phyloP scores from a whole-genome alignment of 2,329 filamentous ascomycete genomes.

The Niveomyces coronatus region DNA sequence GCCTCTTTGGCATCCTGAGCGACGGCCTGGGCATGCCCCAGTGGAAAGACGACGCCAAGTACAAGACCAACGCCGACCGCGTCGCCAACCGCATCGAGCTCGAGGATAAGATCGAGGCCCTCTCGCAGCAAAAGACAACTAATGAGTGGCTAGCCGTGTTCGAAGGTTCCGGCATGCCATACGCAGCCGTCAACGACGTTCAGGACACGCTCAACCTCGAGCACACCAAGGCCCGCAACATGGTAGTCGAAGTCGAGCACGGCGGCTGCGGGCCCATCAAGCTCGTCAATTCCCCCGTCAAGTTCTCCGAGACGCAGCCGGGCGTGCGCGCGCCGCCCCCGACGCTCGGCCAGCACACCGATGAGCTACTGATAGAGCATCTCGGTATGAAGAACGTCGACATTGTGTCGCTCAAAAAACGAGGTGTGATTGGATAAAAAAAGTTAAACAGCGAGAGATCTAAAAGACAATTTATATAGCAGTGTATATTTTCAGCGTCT shows the following conservation, averaged over 20 bases:
- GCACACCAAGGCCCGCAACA: slow-evolving; percentile 74
- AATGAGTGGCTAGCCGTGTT: slow-evolving; percentile 78
- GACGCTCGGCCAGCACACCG: slow-evolving; percentile 76
- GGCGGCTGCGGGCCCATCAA: slow-evolving; percentile 74
- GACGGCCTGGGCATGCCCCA: slow-evolving; percentile 46
- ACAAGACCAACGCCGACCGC: slow-evolving; percentile 49
- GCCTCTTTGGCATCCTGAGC: slow-evolving; percentile 56
- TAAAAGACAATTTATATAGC: background rate
- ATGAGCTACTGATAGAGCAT: slow-evolving; percentile 59
- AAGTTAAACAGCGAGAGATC: background rate
- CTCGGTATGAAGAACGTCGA: slow-evolving; percentile 49
- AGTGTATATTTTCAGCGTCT: no score
- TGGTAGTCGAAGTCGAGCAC: slow-evolving; percentile 86
- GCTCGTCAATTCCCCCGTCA: slow-evolving; percentile 88
- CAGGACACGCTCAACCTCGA: slow-evolving; percentile 73
- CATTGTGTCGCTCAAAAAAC: slow-evolving; percentile 51
- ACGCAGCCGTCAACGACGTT: slow-evolving; percentile 86
- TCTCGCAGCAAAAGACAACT: slow-evolving; percentile 70
- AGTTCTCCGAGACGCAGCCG: slow-evolving; percentile 77
- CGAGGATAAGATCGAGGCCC: slow-evolving; percentile 66
- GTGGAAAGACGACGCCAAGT: slow-evolving; percentile 50
- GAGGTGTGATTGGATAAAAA: slow-evolving; percentile 52
- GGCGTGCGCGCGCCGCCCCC: slow-evolving; percentile 70
- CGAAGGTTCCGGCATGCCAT: slow-evolving; percentile 89
- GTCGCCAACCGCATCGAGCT: slow-evolving; percentile 66